phyloP scores from a whole-genome alignment of 2,329 filamentous ascomycete species.

The Didymellaceae sp. region DNA sequence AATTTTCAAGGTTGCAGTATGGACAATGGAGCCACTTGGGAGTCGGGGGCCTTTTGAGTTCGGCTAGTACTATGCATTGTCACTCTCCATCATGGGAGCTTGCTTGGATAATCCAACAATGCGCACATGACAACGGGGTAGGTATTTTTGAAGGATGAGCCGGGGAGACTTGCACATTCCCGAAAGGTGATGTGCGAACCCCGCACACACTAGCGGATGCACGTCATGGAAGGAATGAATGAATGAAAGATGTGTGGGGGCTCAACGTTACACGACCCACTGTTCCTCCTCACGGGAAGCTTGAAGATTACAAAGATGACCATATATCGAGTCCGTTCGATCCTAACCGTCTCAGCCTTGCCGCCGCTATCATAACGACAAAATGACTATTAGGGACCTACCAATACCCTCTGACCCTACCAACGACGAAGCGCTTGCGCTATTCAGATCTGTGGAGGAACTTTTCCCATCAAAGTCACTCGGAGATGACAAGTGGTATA shows the following conservation, averaged over 20 bases:
- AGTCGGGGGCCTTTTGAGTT: not conserved
- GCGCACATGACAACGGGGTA: not conserved
- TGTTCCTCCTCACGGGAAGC: not conserved
- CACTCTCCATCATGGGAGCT: not conserved
- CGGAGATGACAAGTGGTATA: slow-evolving; percentile 56
- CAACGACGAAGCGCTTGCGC: slow-evolving; percentile 46
- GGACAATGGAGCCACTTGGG: not conserved
- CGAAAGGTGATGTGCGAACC: slow-evolving; percentile 17
- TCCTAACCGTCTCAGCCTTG: not conserved
- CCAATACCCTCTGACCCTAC: slow-evolving; percentile 42
- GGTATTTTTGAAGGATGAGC: not conserved
- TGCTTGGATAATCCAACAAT: not conserved
- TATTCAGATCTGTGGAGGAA: slow-evolving; percentile 53
- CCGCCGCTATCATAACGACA: not conserved
- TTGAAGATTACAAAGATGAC: not conserved
- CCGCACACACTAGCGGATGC: slow-evolving; percentile 7
- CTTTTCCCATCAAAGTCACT: slow-evolving; percentile 53
- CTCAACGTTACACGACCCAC: not conserved
- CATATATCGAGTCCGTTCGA: not conserved
- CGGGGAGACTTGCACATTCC: slow-evolving; percentile 18
- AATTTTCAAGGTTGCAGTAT: not conserved
- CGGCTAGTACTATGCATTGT: not conserved
- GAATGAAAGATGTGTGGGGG: too few relatives aligned
- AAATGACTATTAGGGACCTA: not conserved
- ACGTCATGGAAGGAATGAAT: too few relatives aligned